A percentile compares a stretch with the other conserved stretches of the same genome.
These are phyloP conservation scores for Melastoma candidum DNA, from an alignment of 441 rosid species.

Conservation along the genomic window DNA sequence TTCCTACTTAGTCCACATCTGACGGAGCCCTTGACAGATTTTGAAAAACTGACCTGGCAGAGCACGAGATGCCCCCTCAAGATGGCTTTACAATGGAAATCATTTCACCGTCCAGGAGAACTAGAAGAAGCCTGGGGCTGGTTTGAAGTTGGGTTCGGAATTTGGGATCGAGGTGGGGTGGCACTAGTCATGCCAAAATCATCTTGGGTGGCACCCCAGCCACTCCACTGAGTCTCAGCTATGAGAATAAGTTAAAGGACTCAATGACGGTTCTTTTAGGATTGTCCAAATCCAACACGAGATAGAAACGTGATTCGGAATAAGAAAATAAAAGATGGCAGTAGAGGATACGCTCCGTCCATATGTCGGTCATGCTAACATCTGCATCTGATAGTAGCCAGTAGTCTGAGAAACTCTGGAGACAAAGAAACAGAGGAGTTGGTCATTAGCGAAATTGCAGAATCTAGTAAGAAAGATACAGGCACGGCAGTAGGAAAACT, in stretches of 20 bases:
- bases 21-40: too few species aligned
- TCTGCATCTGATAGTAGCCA: constrained; percentile 94
- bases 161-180: constrained; percentile 43
- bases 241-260: neutral
- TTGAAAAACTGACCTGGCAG: too few species aligned
- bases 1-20: too few species aligned
- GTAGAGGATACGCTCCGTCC: constrained; percentile 83
- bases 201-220: constrained; percentile 33
- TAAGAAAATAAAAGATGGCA: too few species aligned
- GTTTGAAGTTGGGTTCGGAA: constrained; percentile 43
- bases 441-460: constrained; percentile 1
- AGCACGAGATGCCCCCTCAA: too few species aligned
- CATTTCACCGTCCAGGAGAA: too few species aligned
- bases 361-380: constrained; percentile 89
- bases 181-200: constrained; percentile 37
- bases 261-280: too few species aligned
- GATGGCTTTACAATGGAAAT: too few species aligned
- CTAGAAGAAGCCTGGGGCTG: constrained; percentile 19
- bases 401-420: constrained; percentile 80
- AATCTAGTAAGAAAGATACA: too few species aligned
- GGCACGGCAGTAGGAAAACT: constrained; percentile 24
- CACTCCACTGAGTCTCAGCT: constrained; percentile 40
- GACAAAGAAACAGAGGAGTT: neutral
- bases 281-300: too few species aligned
- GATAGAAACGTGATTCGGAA: too few species aligned